These are phyloP conservation scores for Datura wrightii DNA, from an alignment of 257 asterid genomes.

Conservation along the genomic window DNA sequence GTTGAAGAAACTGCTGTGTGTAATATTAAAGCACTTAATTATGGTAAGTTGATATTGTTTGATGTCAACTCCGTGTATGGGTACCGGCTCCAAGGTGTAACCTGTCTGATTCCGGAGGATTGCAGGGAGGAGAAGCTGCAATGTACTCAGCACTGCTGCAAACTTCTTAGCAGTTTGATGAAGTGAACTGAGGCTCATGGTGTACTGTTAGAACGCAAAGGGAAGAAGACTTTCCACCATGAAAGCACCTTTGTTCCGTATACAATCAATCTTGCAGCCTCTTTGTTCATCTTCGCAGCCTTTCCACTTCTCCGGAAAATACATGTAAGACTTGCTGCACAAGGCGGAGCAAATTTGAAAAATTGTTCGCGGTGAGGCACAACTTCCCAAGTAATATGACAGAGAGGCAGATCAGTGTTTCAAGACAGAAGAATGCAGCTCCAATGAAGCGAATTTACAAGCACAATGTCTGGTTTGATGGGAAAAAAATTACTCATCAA, in stretches of 20 bases:
- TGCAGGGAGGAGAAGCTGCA: no score
- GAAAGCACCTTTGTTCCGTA: no score
- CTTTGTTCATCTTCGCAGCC: conserved; percentile 83
- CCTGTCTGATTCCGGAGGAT: no score
- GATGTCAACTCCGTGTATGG: no score
- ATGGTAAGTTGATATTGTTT: no score
- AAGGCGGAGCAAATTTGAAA: conserved; percentile 29
- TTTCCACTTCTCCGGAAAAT: conserved; percentile 98
- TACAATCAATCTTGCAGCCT: conserved; percentile 77
- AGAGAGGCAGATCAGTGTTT: conserved; percentile 46
- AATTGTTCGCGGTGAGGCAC: neutral
- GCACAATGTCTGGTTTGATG: neutral
- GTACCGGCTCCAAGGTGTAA: no score
- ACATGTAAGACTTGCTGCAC: conserved; percentile 93
- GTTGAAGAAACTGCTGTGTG: no score
- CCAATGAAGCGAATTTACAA: conserved; percentile 48
- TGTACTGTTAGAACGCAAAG: no score
- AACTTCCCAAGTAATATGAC: neutral
- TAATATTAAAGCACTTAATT: no score
- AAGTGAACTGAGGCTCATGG: neutral
- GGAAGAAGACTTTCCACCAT: no score
- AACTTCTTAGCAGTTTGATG: neutral
- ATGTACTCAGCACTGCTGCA: no score
- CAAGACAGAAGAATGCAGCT: conserved; percentile 63
- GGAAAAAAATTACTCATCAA: neutral